Conservation (phyloP, 192 early-diverging fungal species). For the Coemansia sp. region DNA sequence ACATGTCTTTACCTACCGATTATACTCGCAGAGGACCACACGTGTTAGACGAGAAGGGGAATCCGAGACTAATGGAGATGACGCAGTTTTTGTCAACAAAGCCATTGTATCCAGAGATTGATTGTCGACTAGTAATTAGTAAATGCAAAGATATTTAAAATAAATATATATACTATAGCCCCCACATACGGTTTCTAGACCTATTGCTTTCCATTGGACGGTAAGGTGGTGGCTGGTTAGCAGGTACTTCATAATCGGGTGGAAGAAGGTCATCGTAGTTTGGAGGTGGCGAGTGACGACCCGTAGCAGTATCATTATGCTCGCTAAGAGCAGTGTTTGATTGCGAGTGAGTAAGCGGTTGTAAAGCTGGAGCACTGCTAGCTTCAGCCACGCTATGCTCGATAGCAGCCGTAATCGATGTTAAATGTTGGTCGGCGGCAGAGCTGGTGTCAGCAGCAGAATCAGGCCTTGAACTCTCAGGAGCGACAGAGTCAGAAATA, state of each 20-base stretch:
- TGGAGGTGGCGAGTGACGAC: slow-evolving; percentile 26
- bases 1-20: slow-evolving; percentile 13
- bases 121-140: slow-evolving; percentile 28
- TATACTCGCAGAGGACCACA: slow-evolving; percentile 19
- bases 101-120: slow-evolving; percentile 24
- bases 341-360: no score
- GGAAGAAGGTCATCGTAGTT: slow-evolving; percentile 47
- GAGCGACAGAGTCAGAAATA: not conserved
- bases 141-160: slow-evolving; percentile 4
- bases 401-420: not conserved
- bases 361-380: not conserved
- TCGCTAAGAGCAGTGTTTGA: not conserved
- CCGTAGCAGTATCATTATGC: not conserved
- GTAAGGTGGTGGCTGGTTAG: slow-evolving; percentile 40
- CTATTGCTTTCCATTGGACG: slow-evolving; percentile 12
- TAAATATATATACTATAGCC: not conserved
- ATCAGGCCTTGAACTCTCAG: not conserved
- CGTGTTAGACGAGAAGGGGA: slow-evolving; percentile 10
- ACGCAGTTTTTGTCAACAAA: slow-evolving; percentile 22
- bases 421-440: not conserved
- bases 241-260: slow-evolving; percentile 31
- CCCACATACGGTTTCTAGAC: not conserved
- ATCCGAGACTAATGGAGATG: slow-evolving; percentile 32
- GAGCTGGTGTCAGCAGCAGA: not conserved
- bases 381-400: not conserved